A percentile compares a stretch with the other conserved stretches of the same genome.
These are phyloP conservation scores for Cytospora piceicola DNA, from an alignment of 2,329 filamentous ascomycete genomes.

Conservation along the genomic window DNA sequence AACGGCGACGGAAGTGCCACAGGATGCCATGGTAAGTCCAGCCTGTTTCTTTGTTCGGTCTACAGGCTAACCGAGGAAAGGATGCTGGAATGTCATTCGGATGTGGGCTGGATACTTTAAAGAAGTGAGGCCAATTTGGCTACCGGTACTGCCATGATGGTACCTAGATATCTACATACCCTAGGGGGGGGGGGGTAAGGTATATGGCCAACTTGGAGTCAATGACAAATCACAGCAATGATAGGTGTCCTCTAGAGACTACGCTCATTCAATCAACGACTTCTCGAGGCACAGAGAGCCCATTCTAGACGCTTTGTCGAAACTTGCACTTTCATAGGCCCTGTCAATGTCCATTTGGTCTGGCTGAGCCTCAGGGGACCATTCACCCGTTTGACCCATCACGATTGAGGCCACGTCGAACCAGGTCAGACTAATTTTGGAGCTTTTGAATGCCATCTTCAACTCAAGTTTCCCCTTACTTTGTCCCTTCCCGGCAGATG, in stretches of 20 bases:
- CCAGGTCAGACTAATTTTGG: neutral
- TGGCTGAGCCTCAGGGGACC: neutral
- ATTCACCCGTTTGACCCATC: neutral
- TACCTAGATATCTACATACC: too few relatives aligned
- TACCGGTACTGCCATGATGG: constrained; percentile 3
- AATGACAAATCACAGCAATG: too few relatives aligned
- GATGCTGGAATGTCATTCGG: constrained; percentile 31
- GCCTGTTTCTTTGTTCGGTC: neutral
- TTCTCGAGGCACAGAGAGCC: too few relatives aligned
- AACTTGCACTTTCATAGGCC: neutral
- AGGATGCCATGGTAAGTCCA: constrained; percentile 21
- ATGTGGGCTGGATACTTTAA: constrained; percentile 34
- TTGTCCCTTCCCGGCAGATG: too few relatives aligned
- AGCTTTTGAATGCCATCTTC: neutral
- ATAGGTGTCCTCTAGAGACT: too few relatives aligned
- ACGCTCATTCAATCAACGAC: too few relatives aligned
- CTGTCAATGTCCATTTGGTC: neutral
- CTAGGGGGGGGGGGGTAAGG: too few relatives aligned
- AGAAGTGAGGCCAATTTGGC: constrained; percentile 6
- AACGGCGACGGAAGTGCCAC: constrained; percentile 32
- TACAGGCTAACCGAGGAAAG: neutral
- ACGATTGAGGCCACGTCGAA: neutral
- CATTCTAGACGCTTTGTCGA: neutral
- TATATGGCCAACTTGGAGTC: too few relatives aligned
- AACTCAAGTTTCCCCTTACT: neutral